Conservation (phyloP, 1,284 basidiomycete species). For the Phlebopus sp. region DNA sequence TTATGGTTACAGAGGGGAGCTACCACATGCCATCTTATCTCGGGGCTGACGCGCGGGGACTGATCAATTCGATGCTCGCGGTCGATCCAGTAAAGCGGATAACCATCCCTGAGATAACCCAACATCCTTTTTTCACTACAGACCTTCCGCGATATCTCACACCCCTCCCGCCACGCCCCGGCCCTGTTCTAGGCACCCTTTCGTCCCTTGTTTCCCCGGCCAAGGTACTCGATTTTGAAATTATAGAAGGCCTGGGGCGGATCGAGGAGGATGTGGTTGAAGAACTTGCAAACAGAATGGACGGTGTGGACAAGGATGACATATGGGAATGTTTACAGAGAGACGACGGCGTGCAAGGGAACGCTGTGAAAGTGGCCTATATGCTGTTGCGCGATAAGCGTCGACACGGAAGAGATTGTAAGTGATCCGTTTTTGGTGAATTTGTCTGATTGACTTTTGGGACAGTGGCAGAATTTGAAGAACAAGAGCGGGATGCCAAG, state of each 20-base stretch:
- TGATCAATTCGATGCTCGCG: conserved; percentile 85
- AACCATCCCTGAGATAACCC: conserved; percentile 85
- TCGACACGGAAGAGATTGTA: conserved; percentile 78
- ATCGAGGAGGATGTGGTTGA: conserved; percentile 90
- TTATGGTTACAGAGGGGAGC: conserved; percentile 61
- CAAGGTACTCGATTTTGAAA: conserved; percentile 66
- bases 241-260: conserved; percentile 80
- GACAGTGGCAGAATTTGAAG: conserved; percentile 70
- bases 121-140: conserved; percentile 84
- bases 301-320: conserved; percentile 77
- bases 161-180: conserved; percentile 79
- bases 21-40: conserved; percentile 83
- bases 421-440: conserved; percentile 29
- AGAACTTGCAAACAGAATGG: conserved; percentile 74
- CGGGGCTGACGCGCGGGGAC: conserved; percentile 69
- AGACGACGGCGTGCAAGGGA: conserved; percentile 82
- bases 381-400: conserved; percentile 90
- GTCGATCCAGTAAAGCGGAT: conserved; percentile 93
- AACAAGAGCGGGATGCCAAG: conserved; percentile 78
- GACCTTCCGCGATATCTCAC: conserved; percentile 86
- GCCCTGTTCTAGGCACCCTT: conserved; percentile 70
- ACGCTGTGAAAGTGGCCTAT: conserved; percentile 96
- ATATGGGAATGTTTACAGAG: conserved; percentile 82
- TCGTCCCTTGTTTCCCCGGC: conserved; percentile 66
- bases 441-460: conserved; percentile 14